Conservation (phyloP, 2,329 filamentous ascomycete species). For the Nectriaceae sp. region DNA sequence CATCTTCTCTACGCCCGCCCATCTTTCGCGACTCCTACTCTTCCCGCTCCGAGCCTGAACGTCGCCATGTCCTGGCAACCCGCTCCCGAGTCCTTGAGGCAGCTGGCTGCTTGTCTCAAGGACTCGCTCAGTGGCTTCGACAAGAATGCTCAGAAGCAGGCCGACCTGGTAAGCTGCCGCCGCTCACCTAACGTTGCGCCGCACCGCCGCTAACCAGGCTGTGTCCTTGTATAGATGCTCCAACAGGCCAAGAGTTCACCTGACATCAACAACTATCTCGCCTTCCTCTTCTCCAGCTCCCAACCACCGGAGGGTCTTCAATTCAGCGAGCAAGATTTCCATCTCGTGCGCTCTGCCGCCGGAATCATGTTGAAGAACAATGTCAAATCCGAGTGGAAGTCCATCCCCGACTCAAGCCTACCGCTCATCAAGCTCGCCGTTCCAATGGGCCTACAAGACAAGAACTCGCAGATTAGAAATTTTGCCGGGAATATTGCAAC, state of each 20-base stretch:
- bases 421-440: constrained; percentile 78
- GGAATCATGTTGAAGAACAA: constrained; percentile 97
- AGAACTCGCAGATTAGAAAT: constrained; percentile 78
- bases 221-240: constrained; percentile 72
- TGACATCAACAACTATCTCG: constrained; percentile 96
- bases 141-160: constrained; percentile 80
- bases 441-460: constrained; percentile 78
- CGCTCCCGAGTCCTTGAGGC: constrained; percentile 79
- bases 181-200: constrained; percentile 11
- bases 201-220: constrained; percentile 21
- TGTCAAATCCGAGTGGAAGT: constrained; percentile 72
- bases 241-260: constrained; percentile 83
- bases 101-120: constrained; percentile 85
- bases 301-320: constrained; percentile 62
- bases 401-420: constrained; percentile 73
- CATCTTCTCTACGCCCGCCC: constrained; percentile 14
- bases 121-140: constrained; percentile 89
- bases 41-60: constrained; percentile 10
- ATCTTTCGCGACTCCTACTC: constrained; percentile 12
- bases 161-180: constrained; percentile 69
- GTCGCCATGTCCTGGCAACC: constrained; percentile 89
- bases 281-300: constrained; percentile 80
- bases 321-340: constrained; percentile 63
- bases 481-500: constrained; percentile 94
- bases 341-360: constrained; percentile 80